Base-by-base conservation (phyloP, 2,329 filamentous ascomycete genomes). In the Exophiala sp. region DNA sequence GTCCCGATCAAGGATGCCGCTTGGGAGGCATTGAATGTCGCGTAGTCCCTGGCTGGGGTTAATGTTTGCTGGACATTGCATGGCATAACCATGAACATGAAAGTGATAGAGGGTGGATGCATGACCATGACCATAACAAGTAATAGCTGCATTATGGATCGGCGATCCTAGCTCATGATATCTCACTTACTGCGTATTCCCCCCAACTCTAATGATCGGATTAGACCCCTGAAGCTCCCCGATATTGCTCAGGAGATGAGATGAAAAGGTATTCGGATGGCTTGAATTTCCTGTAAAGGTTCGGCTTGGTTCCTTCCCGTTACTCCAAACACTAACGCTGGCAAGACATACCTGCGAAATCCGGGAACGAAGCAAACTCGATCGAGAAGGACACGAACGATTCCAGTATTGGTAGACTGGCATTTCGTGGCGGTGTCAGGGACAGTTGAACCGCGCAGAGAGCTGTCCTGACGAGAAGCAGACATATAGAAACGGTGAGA, bases 161-260 rank as follows among this genome's bases (percentile, higher is more conserved):
- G n/a, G n/a, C n/a, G n/a, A n/a, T n/a, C n/a, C n/a, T n/a, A n/a
- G n/a, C n/a, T n/a, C n/a, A n/a, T n/a, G n/a, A n/a, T n/a, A n/a
- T n/a, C n/a, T n/a, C n/a, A n/a, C n/a, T n/a, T 47, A 56, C 64
- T 84, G 81, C 0, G 81, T 83, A 59, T 83, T 84, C n/a, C 81
- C 81, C 2, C 81, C 80, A 1, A 84, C 79, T 13, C 81, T 71
- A 48, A 84, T 76, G 57, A 78, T 72, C 1, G 81, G 81, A 54
- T 80, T 81, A 5, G 70, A 71, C 7, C 79, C 79, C 11, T 69
- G 70, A 2, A 81, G 60, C n/a, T 70, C 62, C 1, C 69, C 75
- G 16, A 84, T 59, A 49, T 81, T 83, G 24, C 75, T 71, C 21
- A 84, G 65, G 5, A 83, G 69, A 42, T 78, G 80, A 52, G 81